Conservation (phyloP, 2,329 filamentous ascomycete species). For the Aspergillus clavatus region DNA sequence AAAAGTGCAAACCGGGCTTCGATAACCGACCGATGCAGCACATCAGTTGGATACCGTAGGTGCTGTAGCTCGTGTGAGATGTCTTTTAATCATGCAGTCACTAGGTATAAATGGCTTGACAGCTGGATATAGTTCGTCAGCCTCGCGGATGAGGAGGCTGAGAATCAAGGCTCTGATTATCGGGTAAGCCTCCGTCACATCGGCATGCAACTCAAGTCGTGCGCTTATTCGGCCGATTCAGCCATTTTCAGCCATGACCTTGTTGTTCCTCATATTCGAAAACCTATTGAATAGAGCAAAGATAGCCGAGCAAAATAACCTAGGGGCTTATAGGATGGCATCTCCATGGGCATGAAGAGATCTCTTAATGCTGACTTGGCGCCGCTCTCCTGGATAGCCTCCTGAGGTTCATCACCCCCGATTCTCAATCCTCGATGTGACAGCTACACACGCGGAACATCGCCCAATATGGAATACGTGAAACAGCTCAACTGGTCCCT, state of each 20-base stretch:
- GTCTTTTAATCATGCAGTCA: neutral
- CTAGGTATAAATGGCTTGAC: neutral
- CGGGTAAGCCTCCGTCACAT: neutral
- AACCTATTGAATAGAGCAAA: neutral
- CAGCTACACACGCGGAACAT: too few relatives aligned
- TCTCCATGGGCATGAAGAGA: neutral
- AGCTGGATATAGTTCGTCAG: neutral
- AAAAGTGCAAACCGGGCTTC: neutral
- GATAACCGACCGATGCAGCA: neutral
- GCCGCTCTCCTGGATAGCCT: too few relatives aligned
- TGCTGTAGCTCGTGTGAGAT: too few relatives aligned
- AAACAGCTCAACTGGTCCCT: neutral
- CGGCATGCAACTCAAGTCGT: neutral
- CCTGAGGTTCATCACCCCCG: too few relatives aligned
- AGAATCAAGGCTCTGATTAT: neutral
- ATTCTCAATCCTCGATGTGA: too few relatives aligned
- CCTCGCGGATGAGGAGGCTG: neutral
- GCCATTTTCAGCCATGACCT: neutral
- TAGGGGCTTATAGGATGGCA: neutral
- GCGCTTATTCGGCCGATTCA: too few relatives aligned
- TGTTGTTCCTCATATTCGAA: neutral
- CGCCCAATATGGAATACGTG: too few relatives aligned
- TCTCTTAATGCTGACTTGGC: too few relatives aligned
- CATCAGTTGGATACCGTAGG: neutral
- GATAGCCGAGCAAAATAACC: neutral